phyloP scores from a whole-genome alignment of 2,329 filamentous ascomycete genomes.

The Epichloe amarillans region DNA sequence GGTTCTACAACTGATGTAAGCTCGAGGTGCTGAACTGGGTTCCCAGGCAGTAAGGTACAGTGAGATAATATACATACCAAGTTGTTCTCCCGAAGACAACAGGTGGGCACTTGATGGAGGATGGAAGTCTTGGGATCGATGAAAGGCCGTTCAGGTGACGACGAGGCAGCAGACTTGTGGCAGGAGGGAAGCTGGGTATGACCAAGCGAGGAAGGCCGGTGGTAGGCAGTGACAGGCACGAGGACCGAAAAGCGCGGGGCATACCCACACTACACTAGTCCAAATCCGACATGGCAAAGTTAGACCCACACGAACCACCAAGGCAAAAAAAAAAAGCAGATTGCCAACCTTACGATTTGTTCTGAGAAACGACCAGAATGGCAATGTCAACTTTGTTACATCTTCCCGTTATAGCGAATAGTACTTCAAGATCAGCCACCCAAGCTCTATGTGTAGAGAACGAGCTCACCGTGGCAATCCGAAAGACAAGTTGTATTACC shows the following conservation, averaged over 20 bases:
- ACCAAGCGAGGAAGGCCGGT: conserved; percentile 6
- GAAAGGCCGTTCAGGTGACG: conserved; percentile 13
- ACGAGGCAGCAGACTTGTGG: conserved; percentile 9
- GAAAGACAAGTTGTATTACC: no score
- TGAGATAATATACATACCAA: background rate
- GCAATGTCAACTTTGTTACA: no score
- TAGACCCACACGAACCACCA: background rate
- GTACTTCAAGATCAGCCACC: no score
- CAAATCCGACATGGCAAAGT: background rate
- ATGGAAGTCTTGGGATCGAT: conserved; percentile 4
- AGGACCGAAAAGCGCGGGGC: conserved; percentile 3
- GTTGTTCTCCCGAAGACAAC: background rate
- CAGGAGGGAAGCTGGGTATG: conserved; percentile 7
- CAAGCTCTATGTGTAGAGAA: no score
- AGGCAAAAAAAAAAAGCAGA: background rate
- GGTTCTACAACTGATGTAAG: background rate
- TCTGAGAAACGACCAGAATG: no score
- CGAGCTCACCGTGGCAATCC: no score
- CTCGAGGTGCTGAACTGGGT: background rate
- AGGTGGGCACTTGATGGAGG: background rate
- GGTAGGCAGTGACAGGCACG: conserved; percentile 9
- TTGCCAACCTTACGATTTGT: no score
- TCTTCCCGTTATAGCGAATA: no score
- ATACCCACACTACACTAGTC: background rate
- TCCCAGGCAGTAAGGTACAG: background rate